Base-by-base conservation (phyloP, 2,329 filamentous ascomycete genomes). In the Colletotrichum sp. region DNA sequence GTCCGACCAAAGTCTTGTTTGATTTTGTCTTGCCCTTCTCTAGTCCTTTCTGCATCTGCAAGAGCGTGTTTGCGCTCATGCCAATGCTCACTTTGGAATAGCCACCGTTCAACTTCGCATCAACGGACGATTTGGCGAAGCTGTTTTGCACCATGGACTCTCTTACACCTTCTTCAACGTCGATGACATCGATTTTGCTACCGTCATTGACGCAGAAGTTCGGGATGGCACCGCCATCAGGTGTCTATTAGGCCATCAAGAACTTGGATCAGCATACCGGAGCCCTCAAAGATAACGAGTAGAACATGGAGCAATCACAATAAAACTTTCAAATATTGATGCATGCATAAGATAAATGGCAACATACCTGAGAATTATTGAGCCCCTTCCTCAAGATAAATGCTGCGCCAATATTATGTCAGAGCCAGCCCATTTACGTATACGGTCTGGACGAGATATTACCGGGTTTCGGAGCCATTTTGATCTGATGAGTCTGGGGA, bases 391-490 rank as follows among this genome's bases (percentile, higher is more conserved):
- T 21, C n/a, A 51, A 21, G 11, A 21, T 51, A 1, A 51, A 47
- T 4, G 43, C 43, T 12, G 34, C 13, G 3, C 6, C 1, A 33
- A 15, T 13, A 43, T 8, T 16, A n/a, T 43, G 36, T 43, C 36
- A 43, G 36, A 4, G 36, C 36, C 5, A 43, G 16, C 4, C 36
- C 4, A 2, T 43, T n/a, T 18, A 5, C 18, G 5, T 27, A 1
- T 27, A 27, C 4, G 24, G 16, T 8, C 8, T 43, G 36, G 8
- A 43, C 9, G 36, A 18, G 38, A 6, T 43, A 43, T n/a, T 43
- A 70, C 68, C 68, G 1, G 68, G 61, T 7, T 66, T 70, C n/a
- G 68, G 51, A 2, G 68, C 68, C 62, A 70, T 70, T 5, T 70
- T 70, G n/a, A 51, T 34, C 29, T 70, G 61, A 1, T 59, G 55